Evolutionary conservation across 1,284 basidiomycete genomes (phyloP).

Genomic region (Singerocomus inundabilis): DNA sequence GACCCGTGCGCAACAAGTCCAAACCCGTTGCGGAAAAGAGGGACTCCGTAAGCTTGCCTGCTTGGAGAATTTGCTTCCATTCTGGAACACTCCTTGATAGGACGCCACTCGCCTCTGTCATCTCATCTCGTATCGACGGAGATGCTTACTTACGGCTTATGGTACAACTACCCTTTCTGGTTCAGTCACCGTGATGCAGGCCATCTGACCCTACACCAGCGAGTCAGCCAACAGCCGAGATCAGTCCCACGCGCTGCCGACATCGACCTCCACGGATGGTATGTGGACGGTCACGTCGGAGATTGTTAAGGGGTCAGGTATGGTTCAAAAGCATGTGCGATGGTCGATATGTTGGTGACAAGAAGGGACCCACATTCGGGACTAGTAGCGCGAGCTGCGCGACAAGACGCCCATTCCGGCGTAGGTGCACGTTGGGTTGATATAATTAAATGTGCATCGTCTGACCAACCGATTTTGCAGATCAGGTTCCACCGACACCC

Average conservation of each 20-base stretch:
- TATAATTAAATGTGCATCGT: background rate
- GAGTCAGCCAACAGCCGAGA: slow-evolving; percentile 16
- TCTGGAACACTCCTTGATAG: slow-evolving; percentile 5
- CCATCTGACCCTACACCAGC: slow-evolving; percentile 5
- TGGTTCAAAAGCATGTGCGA: background rate
- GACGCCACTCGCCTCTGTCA: slow-evolving; percentile 26
- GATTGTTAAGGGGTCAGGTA: slow-evolving; percentile 2
- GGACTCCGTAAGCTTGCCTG: slow-evolving; percentile 4
- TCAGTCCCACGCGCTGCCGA: slow-evolving; percentile 28
- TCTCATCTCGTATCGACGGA: slow-evolving; percentile 17
- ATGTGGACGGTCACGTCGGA: background rate
- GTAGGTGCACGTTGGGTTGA: slow-evolving; percentile 7
- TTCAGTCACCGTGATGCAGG: slow-evolving; percentile 15
- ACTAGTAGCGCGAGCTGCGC: slow-evolving; percentile 1
- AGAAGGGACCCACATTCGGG: slow-evolving; percentile 6
- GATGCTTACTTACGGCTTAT: slow-evolving; percentile 4
- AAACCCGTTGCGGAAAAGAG: slow-evolving; percentile 9
- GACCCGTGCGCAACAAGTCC: background rate
- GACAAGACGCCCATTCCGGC: slow-evolving; percentile 9
- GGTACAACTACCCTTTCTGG: slow-evolving; percentile 1
- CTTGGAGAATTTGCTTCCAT: slow-evolving; percentile 15
- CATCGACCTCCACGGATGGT: slow-evolving; percentile 1
- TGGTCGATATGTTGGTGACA: background rate
- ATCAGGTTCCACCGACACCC: slow-evolving; percentile 9
- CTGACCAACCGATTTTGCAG: slow-evolving; percentile 5